Conservation (phyloP, 441 rosid species). For the Corymbia citriodora region DNA sequence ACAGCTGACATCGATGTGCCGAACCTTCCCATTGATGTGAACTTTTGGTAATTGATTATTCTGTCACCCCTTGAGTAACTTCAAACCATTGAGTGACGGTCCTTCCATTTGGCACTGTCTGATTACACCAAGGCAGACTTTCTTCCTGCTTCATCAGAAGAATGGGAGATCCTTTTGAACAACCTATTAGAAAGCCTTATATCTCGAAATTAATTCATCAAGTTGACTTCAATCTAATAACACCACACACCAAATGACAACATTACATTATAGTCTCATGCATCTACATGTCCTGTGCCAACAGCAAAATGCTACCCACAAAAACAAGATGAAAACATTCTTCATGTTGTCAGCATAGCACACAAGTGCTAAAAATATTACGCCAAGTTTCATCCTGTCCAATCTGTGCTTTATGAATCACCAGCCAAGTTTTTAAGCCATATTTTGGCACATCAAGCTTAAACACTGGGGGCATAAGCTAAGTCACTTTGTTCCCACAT, state of each 20-base stretch:
- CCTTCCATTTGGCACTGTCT: too few relatives aligned
- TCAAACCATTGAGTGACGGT: neutral
- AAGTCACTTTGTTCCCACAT: neutral
- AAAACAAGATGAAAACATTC: neutral
- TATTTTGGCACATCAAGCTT: neutral
- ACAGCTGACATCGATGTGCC: accelerated
- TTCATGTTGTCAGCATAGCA: neutral
- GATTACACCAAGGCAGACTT: too few relatives aligned
- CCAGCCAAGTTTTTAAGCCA: neutral
- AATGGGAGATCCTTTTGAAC: too few relatives aligned
- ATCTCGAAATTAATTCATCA: too few relatives aligned
- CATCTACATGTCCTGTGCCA: too few relatives aligned
- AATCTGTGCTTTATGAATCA: neutral
- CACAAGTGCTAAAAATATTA: neutral
- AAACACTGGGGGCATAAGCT: neutral
- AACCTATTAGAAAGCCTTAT: too few relatives aligned
- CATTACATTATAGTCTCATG: too few relatives aligned
- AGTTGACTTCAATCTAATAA: too few relatives aligned
- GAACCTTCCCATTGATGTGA: neutral
- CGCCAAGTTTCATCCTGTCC: neutral
- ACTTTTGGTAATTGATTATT: too few relatives aligned
- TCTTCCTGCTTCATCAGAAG: neutral
- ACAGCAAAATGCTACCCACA: too few relatives aligned
- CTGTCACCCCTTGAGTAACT: too few relatives aligned
- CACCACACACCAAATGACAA: too few relatives aligned